Conservation (phyloP, 345 rosid species). For the Ceriops tagal region DNA sequence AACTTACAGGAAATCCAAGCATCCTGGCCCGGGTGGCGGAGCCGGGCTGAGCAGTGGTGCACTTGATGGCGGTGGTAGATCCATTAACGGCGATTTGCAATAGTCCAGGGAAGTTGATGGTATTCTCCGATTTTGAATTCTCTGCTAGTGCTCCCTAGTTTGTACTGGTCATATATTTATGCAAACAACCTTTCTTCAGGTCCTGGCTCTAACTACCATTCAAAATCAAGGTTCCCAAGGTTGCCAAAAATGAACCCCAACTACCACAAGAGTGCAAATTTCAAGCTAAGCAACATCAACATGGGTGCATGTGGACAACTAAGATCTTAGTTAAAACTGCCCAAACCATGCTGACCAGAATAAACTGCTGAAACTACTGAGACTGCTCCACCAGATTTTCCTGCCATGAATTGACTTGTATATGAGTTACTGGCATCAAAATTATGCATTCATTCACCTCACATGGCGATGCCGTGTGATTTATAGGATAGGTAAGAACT, state of each 20-base stretch:
- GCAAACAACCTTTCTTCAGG: slow-evolving; percentile 17
- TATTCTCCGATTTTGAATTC: no score
- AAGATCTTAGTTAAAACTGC: not conserved
- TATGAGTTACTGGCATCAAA: no score
- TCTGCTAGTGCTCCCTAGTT: no score
- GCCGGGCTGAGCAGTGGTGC: slow-evolving; percentile 38
- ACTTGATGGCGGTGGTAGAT: slow-evolving; percentile 32
- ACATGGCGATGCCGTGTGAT: no score
- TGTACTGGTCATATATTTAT: not conserved
- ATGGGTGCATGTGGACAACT: not conserved
- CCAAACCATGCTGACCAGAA: not conserved
- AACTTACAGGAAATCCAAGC: slow-evolving; percentile 41
- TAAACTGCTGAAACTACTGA: no score
- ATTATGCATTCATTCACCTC: no score
- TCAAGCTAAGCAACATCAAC: no score
- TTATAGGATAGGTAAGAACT: no score
- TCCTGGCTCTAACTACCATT: slow-evolving; percentile 32
- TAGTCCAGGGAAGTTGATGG: no score
- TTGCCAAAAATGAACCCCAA: slow-evolving; percentile 1
- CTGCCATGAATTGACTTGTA: no score
- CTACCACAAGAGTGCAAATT: not conserved
- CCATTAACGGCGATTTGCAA: slow-evolving; percentile 3
- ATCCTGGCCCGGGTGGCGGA: slow-evolving; percentile 28
- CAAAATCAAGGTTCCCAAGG: slow-evolving; percentile 14
- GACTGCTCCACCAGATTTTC: no score